phyloP scores from a whole-genome alignment of 2,329 filamentous ascomycete genomes.

The Monosporascus cannonballus region DNA sequence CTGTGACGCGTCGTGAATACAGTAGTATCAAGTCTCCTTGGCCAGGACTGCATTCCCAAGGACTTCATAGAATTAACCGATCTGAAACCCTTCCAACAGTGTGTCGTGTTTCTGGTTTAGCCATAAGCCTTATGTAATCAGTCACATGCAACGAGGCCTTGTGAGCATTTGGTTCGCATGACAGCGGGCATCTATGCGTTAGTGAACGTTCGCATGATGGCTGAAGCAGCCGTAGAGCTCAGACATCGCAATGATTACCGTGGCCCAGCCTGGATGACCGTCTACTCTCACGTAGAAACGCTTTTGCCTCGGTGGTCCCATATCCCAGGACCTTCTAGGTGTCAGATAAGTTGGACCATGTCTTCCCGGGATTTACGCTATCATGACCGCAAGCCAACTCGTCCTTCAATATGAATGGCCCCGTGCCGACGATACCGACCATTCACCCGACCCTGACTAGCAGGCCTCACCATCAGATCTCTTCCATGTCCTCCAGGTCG shows the following conservation, averaged over 20 bases:
- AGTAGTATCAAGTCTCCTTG: too few species aligned
- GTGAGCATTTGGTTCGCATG: neutral
- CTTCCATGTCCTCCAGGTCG: slow-evolving; percentile 72
- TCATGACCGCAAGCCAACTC: too few species aligned
- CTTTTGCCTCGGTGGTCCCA: neutral
- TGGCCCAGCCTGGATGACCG: neutral
- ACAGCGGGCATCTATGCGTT: neutral
- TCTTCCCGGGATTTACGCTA: neutral
- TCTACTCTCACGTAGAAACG: neutral
- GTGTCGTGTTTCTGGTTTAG: too few species aligned
- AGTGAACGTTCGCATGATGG: neutral
- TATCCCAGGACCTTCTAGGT: neutral
- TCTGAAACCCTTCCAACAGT: too few species aligned
- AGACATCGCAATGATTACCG: neutral
- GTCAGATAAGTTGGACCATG: neutral
- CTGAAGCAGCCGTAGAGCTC: neutral
- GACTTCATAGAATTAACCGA: too few species aligned
- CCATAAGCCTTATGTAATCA: too few species aligned
- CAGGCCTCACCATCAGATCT: slow-evolving; percentile 44
- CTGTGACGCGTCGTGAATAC: too few species aligned
- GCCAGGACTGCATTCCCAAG: too few species aligned
- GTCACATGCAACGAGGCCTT: too few species aligned
- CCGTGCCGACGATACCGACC: too few species aligned
- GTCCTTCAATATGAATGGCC: too few species aligned
- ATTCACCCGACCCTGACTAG: neutral